These are phyloP conservation scores for Nitzschia sp. DNA, from an alignment of 108 stramenopile genomes.

Conservation along the genomic window DNA sequence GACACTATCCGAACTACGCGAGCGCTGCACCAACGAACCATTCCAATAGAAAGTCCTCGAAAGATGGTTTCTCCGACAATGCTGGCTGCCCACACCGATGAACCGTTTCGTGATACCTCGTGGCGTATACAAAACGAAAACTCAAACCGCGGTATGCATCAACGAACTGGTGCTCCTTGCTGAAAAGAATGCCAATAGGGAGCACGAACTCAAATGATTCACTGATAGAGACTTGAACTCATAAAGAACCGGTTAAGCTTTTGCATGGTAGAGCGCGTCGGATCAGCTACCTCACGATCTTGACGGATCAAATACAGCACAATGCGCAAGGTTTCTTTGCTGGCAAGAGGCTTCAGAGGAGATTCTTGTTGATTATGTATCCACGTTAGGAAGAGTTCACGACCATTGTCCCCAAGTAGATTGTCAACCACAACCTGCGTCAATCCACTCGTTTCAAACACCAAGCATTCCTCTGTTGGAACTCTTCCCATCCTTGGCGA, in stretches of 20 bases:
- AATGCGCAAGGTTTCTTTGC: conserved; percentile 59
- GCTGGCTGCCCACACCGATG: no score
- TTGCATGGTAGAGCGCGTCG: conserved; percentile 71
- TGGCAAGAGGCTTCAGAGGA: conserved; percentile 24
- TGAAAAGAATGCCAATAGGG: no score
- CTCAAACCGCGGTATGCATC: conserved; percentile 1
- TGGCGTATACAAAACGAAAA: not conserved
- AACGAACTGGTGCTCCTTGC: not conserved
- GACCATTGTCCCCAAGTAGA: conserved; percentile 30
- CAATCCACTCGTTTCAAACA: no score
- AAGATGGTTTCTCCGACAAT: not conserved
- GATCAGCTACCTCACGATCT: conserved; percentile 61
- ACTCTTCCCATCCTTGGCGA: not conserved
- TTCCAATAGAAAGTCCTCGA: not conserved
- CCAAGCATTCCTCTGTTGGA: no score
- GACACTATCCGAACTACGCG: not conserved
- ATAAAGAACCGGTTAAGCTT: conserved; percentile 78
- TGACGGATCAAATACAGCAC: conserved; percentile 58
- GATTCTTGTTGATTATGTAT: conserved; percentile 19
- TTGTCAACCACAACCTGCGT: conserved; percentile 10
- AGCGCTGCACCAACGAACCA: not conserved
- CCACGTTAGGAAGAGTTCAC: conserved; percentile 50
- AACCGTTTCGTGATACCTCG: no score
- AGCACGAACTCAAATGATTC: not conserved
- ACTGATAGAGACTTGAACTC: conserved; percentile 39